Evolutionary conservation across 441 rosid genomes (phyloP), one percentile per base, ranked within the genome.

Genomic region (Hura crepitans): DNA sequence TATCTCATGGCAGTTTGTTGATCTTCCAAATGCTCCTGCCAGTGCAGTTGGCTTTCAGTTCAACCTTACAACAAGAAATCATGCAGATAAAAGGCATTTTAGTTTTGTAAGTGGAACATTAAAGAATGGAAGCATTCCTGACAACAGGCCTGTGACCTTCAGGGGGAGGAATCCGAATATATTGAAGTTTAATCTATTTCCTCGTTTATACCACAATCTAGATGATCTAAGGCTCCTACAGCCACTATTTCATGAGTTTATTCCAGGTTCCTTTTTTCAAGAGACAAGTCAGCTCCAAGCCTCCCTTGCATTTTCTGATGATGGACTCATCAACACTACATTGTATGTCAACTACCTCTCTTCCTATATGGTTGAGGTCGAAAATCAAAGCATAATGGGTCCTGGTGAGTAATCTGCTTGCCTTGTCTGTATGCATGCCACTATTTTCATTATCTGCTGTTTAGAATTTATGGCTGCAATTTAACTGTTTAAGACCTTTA

Each of bases 1-100:
- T 71, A 81, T 95, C 75, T 92, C 99, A 0, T 95, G 99, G 98
- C 86, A 82, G 66, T 95, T 88, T 76, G 85, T 92, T 59, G 99
- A 95, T 81, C 84, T 89, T 61, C 96, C 97, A 5, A 86, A 72
- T 74, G 75, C 74, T 47, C 97, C 99, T 68, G 99, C 98, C 1
- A 69, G 84, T 63, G 97, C 99, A 46, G 96, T 88, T 78, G 99
- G 96, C 22, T 92, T 87, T 78, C 89, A 68, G 79, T 95, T 92
- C 84, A 91, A 91, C 76, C 76, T 88, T 42, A 84, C 92, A 64
- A 79, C 85, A 6, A 89, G 79, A 73, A 78, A 79, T 68, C 85
- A 76, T 66, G 80, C 71, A 49, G 74, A 79, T 70, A 74, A 78
- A 79, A 86, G 80, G 72, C 93, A 89, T 73, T 58, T 82, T 68